Evolutionary conservation across 441 rosid species (phyloP).

Genomic region (Euphorbia schlechtendalii): DNA sequence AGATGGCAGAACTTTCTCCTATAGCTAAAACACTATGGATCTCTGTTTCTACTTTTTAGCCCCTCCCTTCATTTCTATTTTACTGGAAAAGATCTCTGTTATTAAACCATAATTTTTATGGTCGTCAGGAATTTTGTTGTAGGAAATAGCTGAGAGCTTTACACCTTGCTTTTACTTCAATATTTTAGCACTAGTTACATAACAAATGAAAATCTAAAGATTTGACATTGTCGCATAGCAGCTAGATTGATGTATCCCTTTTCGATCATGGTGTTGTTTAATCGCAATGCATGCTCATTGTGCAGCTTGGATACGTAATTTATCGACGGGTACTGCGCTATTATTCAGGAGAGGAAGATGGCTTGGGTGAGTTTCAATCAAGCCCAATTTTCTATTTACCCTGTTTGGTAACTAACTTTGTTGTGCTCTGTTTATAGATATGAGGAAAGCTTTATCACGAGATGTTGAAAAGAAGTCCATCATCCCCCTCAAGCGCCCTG

Average conservation of each 20-base stretch:
- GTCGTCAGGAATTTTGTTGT: neutral
- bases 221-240: neutral
- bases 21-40: no score
- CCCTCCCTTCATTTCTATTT: no score
- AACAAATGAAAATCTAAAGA: neutral
- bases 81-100: no score
- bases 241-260: no score
- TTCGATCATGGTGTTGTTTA: neutral
- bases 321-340: constrained; percentile 88
- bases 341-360: constrained; percentile 93
- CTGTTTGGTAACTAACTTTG: neutral
- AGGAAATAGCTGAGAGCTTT: neutral
- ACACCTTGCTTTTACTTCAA: neutral
- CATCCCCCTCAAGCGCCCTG: constrained; percentile 74
- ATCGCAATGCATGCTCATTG: constrained; percentile 8
- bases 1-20: no score
- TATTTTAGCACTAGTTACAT: neutral
- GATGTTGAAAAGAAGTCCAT: constrained; percentile 86
- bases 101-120: no score
- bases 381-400: neutral
- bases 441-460: constrained; percentile 90
- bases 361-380: constrained; percentile 49
- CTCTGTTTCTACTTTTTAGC: no score
- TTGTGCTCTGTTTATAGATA: constrained; percentile 44
- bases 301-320: constrained; percentile 82